phyloP scores from a whole-genome alignment of 345 rosid species.

The Gossypium ekmanianum region DNA sequence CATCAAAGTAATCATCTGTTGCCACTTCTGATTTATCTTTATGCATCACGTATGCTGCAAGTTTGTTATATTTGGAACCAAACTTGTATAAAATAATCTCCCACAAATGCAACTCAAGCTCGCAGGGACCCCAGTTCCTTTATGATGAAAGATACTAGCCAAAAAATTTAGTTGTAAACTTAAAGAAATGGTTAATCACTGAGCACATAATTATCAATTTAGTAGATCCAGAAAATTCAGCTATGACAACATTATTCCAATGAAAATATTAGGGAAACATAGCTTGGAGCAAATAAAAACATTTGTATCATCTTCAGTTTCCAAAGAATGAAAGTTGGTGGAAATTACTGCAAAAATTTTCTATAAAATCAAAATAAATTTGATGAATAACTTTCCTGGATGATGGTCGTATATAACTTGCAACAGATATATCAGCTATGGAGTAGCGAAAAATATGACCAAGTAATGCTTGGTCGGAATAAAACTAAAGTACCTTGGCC shows the following conservation, averaged over 20 bases:
- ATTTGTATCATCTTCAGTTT: background rate
- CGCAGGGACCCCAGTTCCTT: constrained; percentile 3
- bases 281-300: background rate
- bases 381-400: background rate
- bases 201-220: background rate
- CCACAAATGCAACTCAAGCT: background rate
- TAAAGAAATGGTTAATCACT: background rate
- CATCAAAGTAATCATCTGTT: background rate
- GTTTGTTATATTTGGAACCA: background rate
- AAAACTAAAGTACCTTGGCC: constrained; percentile 65
- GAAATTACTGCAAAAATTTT: background rate
- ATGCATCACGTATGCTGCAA: background rate
- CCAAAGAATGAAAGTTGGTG: constrained; percentile 6
- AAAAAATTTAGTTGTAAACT: background rate
- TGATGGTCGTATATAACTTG: background rate
- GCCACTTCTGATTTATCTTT: background rate
- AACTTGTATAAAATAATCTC: background rate
- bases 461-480: background rate
- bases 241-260: background rate
- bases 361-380: background rate
- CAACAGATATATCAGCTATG: background rate
- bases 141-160: constrained; percentile 5
- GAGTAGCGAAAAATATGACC: background rate
- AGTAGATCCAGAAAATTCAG: background rate
- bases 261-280: background rate